Conservation (phyloP, 176 grass and related monocot species). For the Ananas comosus region DNA sequence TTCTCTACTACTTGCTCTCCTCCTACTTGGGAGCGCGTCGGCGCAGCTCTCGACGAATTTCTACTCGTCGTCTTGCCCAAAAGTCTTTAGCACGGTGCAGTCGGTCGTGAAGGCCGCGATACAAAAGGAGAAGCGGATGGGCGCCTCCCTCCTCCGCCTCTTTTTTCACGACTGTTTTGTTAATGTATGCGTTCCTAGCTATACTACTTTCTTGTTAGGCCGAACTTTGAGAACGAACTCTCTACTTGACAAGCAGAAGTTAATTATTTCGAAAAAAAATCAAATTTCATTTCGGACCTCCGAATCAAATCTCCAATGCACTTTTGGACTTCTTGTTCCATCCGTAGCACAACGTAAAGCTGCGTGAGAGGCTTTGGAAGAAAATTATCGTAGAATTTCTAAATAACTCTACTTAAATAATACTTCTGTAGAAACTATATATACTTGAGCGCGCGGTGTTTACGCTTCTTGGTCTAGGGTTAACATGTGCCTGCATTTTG, state of each 20-base stretch:
- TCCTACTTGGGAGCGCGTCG: not conserved
- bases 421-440: too few species aligned
- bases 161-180: slow-evolving; percentile 82
- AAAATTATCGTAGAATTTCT: too few species aligned
- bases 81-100: slow-evolving; percentile 15
- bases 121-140: slow-evolving; percentile 24
- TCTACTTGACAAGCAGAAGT: too few species aligned
- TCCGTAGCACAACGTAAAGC: too few species aligned
- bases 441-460: too few species aligned
- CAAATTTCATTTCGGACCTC: too few species aligned
- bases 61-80: slow-evolving; percentile 52
- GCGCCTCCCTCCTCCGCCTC: slow-evolving; percentile 59
- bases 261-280: too few species aligned
- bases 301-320: too few species aligned
- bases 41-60: slow-evolving; percentile 20
- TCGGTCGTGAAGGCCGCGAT: slow-evolving; percentile 31
- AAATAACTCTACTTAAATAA: too few species aligned
- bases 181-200: slow-evolving; percentile 20
- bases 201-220: not conserved
- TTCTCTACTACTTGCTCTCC: slow-evolving; percentile 3
- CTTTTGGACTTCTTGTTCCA: too few species aligned
- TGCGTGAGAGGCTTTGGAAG: too few species aligned
- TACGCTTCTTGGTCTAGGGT: not conserved
- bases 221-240: too few species aligned
- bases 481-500: not conserved